These are phyloP conservation scores for Pisolithus tinctorius DNA, from an alignment of 768 basidiomycete genomes.

Conservation along the genomic window DNA sequence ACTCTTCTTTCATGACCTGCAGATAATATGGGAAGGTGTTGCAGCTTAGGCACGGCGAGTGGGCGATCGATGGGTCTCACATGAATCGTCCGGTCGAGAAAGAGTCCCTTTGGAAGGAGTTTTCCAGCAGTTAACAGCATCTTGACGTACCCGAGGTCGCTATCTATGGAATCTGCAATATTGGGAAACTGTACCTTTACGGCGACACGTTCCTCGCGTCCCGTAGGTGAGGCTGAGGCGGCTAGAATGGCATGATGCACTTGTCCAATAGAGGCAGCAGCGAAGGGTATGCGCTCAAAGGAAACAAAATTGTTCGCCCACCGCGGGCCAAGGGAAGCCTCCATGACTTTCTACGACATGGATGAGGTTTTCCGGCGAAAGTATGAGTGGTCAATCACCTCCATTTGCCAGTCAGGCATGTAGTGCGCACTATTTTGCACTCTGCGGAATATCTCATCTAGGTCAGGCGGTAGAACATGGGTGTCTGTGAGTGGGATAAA, in stretches of 20 bases:
- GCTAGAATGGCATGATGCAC: conserved; percentile 75
- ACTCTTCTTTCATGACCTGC: conserved; percentile 84
- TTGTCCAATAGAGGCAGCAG: conserved; percentile 95
- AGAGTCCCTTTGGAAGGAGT: conserved; percentile 82
- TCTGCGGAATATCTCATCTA: conserved; percentile 81
- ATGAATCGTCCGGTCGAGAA: conserved; percentile 81
- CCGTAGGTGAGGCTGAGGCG: conserved; percentile 45
- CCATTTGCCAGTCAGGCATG: conserved; percentile 99
- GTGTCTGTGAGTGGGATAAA: conserved; percentile 51
- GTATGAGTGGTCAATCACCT: conserved; percentile 41
- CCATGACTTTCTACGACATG: conserved; percentile 56
- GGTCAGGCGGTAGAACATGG: conserved; percentile 76
- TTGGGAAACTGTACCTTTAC: conserved; percentile 96
- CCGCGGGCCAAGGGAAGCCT: conserved; percentile 60
- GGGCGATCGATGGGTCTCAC: conserved; percentile 26
- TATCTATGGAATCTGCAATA: conserved; percentile 78
- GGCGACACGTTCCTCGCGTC: conserved; percentile 52
- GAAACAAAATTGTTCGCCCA: conserved; percentile 68
- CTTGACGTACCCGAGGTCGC: conserved; percentile 82
- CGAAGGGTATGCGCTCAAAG: conserved; percentile 85
- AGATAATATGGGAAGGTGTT: not conserved
- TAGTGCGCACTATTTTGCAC: conserved; percentile 97
- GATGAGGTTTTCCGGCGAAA: not conserved
- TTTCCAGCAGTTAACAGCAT: conserved; percentile 74
- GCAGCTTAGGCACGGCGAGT: not conserved